Evolutionary conservation across 495 filamentous ascomycete genomes (phyloP).

Genomic region (Penicillium lividum): DNA sequence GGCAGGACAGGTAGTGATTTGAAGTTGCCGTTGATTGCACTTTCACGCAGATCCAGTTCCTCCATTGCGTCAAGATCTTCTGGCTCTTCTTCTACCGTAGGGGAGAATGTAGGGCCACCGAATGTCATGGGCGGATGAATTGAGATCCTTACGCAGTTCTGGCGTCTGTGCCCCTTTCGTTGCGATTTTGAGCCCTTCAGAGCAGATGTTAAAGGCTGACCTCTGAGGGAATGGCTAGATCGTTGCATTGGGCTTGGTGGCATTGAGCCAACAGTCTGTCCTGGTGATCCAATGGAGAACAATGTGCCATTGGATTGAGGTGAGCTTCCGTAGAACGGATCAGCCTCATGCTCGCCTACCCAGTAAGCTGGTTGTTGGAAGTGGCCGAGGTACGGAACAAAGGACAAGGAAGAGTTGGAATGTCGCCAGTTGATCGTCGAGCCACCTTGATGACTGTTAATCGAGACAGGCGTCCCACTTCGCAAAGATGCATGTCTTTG

Average conservation of each 20-base stretch:
- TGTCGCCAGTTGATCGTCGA: slow-evolving; percentile 14
- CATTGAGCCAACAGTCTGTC: slow-evolving; percentile 12
- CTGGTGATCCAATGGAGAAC: slow-evolving; percentile 24
- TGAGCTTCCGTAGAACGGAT: slow-evolving; percentile 34
- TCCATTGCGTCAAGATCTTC: slow-evolving; percentile 37
- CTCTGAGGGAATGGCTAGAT: slow-evolving; percentile 23
- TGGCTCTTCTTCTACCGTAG: slow-evolving; percentile 41
- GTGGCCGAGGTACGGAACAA: slow-evolving; percentile 31
- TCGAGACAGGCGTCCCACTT: slow-evolving; percentile 15
- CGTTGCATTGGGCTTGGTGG: slow-evolving; percentile 29
- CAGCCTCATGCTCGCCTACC: slow-evolving; percentile 27
- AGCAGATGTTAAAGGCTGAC: slow-evolving; percentile 35
- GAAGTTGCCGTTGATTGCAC: slow-evolving; percentile 18
- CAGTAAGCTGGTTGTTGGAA: slow-evolving; percentile 33
- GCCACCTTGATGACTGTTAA: slow-evolving; percentile 9
- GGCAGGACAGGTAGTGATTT: slow-evolving; percentile 12
- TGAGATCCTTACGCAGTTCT: slow-evolving; percentile 53
- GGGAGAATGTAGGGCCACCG: slow-evolving; percentile 35
- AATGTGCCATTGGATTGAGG: slow-evolving; percentile 19
- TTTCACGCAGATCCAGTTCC: slow-evolving; percentile 30
- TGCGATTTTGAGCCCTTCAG: slow-evolving; percentile 38
- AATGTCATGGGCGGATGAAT: slow-evolving; percentile 46
- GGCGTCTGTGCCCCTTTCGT: slow-evolving; percentile 47
- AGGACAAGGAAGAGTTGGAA: slow-evolving; percentile 18
- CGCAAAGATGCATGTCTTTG: slow-evolving; percentile 26